Conservation (phyloP, 306 rosid species). For the Castanospermum australe region DNA sequence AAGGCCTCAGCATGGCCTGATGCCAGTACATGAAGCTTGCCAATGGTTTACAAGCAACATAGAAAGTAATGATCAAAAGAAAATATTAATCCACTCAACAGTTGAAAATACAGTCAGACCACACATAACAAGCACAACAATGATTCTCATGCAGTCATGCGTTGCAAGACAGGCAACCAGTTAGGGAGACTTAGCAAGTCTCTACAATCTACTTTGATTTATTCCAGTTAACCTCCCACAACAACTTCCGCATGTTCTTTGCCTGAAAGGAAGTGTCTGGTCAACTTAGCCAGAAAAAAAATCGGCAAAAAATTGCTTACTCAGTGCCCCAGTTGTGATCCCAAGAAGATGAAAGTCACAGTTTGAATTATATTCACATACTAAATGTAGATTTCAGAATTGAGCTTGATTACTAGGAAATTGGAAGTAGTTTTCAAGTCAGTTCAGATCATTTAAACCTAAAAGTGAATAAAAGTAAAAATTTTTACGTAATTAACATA, state of each 20-base stretch:
- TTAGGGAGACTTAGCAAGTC: not conserved
- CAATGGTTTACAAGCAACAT: not conserved
- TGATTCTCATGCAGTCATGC: not conserved
- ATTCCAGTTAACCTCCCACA: not conserved
- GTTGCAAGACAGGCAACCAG: not conserved
- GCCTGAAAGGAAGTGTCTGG: too few relatives aligned
- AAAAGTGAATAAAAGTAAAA: not conserved
- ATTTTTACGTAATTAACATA: not conserved
- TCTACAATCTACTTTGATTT: not conserved
- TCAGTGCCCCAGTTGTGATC: not conserved
- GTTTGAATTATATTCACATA: not conserved
- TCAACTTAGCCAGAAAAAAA: not conserved
- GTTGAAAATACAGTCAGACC: not conserved
- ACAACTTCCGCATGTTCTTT: not conserved
- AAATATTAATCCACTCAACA: not conserved
- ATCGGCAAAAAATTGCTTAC: not conserved
- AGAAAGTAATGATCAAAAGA: not conserved
- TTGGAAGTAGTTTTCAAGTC: not conserved
- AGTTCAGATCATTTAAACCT: not conserved
- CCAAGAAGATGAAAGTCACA: not conserved
- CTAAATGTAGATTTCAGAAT: not conserved
- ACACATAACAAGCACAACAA: not conserved
- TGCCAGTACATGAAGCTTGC: not conserved
- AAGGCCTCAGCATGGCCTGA: not conserved
- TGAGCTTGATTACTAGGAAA: not conserved